Conservation (phyloP, 1,139 yeast genomes). For the Candida glucosophila region DNA sequence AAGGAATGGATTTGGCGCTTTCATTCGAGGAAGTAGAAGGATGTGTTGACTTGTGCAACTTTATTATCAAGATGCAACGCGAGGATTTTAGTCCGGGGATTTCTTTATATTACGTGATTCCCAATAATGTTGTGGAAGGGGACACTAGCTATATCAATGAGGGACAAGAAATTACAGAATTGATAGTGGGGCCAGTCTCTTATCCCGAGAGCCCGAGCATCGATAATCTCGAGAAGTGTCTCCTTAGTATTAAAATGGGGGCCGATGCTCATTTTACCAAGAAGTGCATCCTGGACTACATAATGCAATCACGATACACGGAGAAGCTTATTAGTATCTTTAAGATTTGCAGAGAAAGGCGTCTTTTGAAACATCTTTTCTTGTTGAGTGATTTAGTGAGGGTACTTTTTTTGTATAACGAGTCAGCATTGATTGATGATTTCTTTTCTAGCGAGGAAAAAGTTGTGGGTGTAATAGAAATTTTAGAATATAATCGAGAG, state of each 20-base stretch:
- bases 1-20: conserved; percentile 76
- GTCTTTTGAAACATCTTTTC: conserved; percentile 47
- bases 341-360: conserved; percentile 42
- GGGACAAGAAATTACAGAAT: conserved; percentile 52
- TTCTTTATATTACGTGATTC: conserved; percentile 61
- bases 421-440: conserved; percentile 56
- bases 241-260: conserved; percentile 49
- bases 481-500: conserved; percentile 88
- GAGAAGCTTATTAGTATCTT: conserved; percentile 44
- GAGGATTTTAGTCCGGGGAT: conserved; percentile 54
- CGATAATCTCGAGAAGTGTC: conserved; percentile 38
- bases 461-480: conserved; percentile 62
- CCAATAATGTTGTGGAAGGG: conserved; percentile 12
- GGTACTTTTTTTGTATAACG: conserved; percentile 62
- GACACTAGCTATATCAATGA: conserved; percentile 10
- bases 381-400: conserved; percentile 66
- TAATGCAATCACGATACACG: conserved; percentile 46
- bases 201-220: conserved; percentile 54
- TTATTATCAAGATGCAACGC: conserved; percentile 62
- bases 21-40: conserved; percentile 92
- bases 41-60: conserved; percentile 76
- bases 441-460: conserved; percentile 51
- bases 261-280: conserved; percentile 50
- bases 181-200: conserved; percentile 71
- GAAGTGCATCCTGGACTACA: conserved; percentile 41